Evolutionary conservation across 768 basidiomycete species (phyloP).

Genomic region (Rhodosporidiobolus sp.): DNA sequence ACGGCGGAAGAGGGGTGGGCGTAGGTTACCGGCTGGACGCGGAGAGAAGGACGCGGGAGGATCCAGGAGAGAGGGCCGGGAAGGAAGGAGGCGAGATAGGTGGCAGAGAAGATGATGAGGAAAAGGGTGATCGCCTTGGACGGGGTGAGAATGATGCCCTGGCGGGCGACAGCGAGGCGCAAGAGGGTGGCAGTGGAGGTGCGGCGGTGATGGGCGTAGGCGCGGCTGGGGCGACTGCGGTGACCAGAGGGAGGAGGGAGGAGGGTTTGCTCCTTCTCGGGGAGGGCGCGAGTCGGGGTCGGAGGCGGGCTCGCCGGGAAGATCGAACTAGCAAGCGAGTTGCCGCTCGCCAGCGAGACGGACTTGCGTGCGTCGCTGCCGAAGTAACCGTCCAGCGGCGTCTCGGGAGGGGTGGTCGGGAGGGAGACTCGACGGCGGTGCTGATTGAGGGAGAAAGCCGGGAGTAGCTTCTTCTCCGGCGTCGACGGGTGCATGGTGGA

Average conservation of each 20-base stretch:
- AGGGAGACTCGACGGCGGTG: conserved; percentile 20
- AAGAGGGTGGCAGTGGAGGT: conserved; percentile 25
- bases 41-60: background rate
- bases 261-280: background rate
- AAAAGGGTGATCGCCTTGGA: conserved; percentile 18
- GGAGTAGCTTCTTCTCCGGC: background rate
- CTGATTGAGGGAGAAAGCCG: background rate
- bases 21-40: background rate
- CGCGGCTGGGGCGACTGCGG: background rate
- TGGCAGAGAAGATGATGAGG: conserved; percentile 22
- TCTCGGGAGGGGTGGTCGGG: conserved; percentile 24
- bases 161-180: conserved; percentile 18
- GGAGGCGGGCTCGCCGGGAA: conserved; percentile 11
- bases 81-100: conserved; percentile 23
- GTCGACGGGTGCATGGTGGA: too few relatives aligned
- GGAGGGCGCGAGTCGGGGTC: conserved; percentile 3
- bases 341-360: background rate
- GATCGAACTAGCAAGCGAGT: too few relatives aligned
- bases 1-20: background rate
- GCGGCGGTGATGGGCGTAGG: conserved; percentile 27
- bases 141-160: conserved; percentile 20
- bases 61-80: conserved; percentile 6
- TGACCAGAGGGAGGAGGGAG: background rate
- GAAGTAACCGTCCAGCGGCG: conserved; percentile 25
- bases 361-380: background rate